A percentile compares a stretch with the other conserved stretches of the same genome.
phyloP scores from a whole-genome alignment of 2,329 filamentous ascomycete species.

The Pseudocercospora fijiensis region DNA sequence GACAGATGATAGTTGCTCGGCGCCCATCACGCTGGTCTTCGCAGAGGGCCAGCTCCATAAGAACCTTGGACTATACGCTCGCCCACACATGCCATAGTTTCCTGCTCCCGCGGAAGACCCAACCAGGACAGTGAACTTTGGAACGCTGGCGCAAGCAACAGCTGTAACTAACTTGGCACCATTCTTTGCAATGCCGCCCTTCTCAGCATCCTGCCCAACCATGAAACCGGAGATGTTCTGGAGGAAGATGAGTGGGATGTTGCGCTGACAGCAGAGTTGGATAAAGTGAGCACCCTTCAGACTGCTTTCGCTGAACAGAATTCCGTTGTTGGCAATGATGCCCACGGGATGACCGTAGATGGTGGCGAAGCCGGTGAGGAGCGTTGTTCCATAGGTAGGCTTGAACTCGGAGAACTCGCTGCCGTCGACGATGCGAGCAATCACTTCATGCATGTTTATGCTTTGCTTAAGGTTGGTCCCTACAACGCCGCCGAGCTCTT shows the following conservation, averaged over 20 bases:
- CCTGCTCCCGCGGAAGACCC: constrained; percentile 89
- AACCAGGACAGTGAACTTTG: constrained; percentile 96
- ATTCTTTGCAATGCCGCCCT: constrained; percentile 95
- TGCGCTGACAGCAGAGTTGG: constrained; percentile 85
- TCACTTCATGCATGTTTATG: constrained; percentile 83
- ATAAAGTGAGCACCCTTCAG: constrained; percentile 97
- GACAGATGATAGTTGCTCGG: constrained; percentile 84
- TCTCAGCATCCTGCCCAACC: constrained; percentile 90
- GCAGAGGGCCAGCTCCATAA: constrained; percentile 98
- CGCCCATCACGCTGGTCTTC: constrained; percentile 93
- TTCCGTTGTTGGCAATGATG: constrained; percentile 94
- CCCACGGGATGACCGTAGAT: constrained; percentile 90
- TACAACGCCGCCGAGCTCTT: constrained; percentile 83
- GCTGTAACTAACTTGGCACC: constrained; percentile 95
- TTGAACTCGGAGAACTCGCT: constrained; percentile 94
- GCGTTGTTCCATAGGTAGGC: constrained; percentile 79
- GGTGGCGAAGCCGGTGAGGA: constrained; percentile 81
- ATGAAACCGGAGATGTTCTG: constrained; percentile 99
- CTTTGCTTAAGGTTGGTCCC: constrained; percentile 85
- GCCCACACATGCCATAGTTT: constrained; percentile 97
- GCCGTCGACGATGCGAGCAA: constrained; percentile 88
- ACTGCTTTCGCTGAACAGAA: constrained; percentile 83
- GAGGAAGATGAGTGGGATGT: constrained; percentile 86
- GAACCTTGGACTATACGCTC: constrained; percentile 87
- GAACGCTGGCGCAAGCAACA: constrained; percentile 88